These are phyloP conservation scores for Populus hybrid DNA, from an alignment of 441 rosid genomes.

Conservation along the genomic window DNA sequence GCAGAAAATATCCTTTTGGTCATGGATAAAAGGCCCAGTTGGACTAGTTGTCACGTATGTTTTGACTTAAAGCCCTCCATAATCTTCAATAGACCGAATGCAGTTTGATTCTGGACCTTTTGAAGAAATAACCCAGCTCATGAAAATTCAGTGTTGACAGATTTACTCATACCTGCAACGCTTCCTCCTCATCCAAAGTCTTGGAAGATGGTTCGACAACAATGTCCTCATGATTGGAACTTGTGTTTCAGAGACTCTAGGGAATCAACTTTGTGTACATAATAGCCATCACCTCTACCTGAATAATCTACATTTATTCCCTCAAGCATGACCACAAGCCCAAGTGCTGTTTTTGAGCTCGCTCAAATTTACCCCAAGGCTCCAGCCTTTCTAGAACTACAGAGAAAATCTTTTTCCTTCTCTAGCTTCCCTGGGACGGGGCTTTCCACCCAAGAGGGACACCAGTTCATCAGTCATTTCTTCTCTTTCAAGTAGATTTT, in stretches of 20 bases:
- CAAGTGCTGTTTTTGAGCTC: slow-evolving; percentile 23
- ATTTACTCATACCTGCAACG: slow-evolving; percentile 27
- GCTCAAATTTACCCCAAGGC: slow-evolving; percentile 30
- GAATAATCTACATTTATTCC: slow-evolving; percentile 34
- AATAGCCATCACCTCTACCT: slow-evolving; percentile 23
- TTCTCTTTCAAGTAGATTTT: slow-evolving; percentile 34
- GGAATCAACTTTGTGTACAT: slow-evolving; percentile 26
- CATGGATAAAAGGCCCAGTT: slow-evolving; percentile 33
- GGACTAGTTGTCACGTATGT: slow-evolving; percentile 25
- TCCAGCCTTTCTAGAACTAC: slow-evolving; percentile 31
- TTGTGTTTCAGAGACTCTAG: slow-evolving; percentile 25
- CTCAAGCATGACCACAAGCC: slow-evolving; percentile 22
- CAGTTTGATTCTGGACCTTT: slow-evolving; percentile 28
- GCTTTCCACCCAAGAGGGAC: too few species aligned
- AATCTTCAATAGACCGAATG: slow-evolving; percentile 40
- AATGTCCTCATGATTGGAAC: slow-evolving; percentile 5
- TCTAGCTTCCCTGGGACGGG: slow-evolving; percentile 14
- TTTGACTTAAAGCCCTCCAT: slow-evolving; percentile 37
- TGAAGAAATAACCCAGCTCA: slow-evolving; percentile 28
- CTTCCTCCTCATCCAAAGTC: slow-evolving; percentile 23
- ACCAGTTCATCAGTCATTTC: slow-evolving; percentile 30
- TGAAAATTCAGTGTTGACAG: slow-evolving; percentile 38
- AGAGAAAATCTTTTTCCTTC: slow-evolving; percentile 25
- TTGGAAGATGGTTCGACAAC: slow-evolving; percentile 15
- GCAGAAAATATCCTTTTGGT: slow-evolving; percentile 52